These are phyloP conservation scores for Akebia trifoliata DNA, from an alignment of 164 flowering plant genomes.

Conservation along the genomic window DNA sequence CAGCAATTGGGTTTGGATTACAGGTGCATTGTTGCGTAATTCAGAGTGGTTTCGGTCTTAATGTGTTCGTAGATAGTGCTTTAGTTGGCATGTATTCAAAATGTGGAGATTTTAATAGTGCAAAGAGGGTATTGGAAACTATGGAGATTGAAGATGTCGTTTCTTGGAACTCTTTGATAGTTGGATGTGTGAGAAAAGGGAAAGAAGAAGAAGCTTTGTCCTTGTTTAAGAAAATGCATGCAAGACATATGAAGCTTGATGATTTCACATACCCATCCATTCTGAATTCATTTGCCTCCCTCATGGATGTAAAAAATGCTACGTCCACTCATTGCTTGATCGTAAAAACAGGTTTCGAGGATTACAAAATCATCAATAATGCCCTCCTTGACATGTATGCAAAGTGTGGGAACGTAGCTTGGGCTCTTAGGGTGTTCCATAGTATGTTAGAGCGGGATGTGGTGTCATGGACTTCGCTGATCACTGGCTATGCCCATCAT, in stretches of 20 bases:
- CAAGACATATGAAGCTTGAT: constrained; percentile 49
- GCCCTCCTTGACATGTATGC: constrained; percentile 90
- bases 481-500: constrained; percentile 60
- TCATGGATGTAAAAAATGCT: constrained; percentile 32
- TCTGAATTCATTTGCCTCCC: constrained; percentile 52
- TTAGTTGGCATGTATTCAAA: constrained; percentile 80
- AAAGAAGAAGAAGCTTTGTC: constrained; percentile 50
- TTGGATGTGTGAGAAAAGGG: constrained; percentile 64
- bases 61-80: constrained; percentile 64
- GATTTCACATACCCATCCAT: constrained; percentile 73
- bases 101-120: constrained; percentile 57
- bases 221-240: constrained; percentile 56
- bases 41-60: constrained; percentile 50
- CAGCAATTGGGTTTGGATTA: constrained; percentile 40
- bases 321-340: constrained; percentile 55
- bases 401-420: constrained; percentile 41
- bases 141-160: constrained; percentile 58
- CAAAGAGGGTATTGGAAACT: constrained; percentile 37
- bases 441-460: constrained; percentile 60
- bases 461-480: constrained; percentile 83
- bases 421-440: constrained; percentile 47
- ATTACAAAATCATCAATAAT: constrained; percentile 48
- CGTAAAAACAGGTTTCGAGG: constrained; percentile 60
- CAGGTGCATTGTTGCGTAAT: constrained; percentile 72
- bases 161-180: constrained; percentile 85